Base-by-base conservation (phyloP, 2,329 filamentous ascomycete genomes). In the Alternaria triticina region DNA sequence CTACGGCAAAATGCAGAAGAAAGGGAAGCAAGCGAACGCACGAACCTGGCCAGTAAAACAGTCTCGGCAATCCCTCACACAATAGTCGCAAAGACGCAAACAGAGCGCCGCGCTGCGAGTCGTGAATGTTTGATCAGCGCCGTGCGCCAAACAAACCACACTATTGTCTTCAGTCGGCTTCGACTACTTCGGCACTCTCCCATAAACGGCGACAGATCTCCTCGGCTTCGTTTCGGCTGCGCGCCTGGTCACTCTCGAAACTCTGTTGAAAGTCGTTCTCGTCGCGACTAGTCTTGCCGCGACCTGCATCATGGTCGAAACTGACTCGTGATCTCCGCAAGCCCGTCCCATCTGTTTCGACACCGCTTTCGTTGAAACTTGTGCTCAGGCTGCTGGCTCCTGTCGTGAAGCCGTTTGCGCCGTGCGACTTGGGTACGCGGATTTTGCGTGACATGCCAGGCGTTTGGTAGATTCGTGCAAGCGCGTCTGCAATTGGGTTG, bases 401-500 rank as follows among this genome's bases (percentile, higher is more conserved):
- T 71, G 72, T 71, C n/a, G 64, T 63, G 50, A 61, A 65, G 11
- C 73, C 77, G 57, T 75, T 79, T 17, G 70, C 64, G 30, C 66
- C 69, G 27, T 61, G 59, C 36, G 73, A 65, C 46, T 61, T 70
- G 12, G 70, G 62, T 47, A 67, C 70, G 15, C 68, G 66, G 28
- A 65, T 62, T 64, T 74, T 78, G 45, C 74, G 70, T n/a, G 73
- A 67, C 43, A 74, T 70, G 22, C 85, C 86, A 0, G 87, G 85
- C 1, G 88, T 80, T 54, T 85, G 82, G 28, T 84, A 77, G 11
- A 90, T 76, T 25, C 88, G 83, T 25, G 79, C 77, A 17, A 93
- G 80, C 0, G 89, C 90, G 49, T 90, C 86, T 5, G 86, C 87
- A 17, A 93, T 84, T 0, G 91, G 90, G 70, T 92, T 91, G 72